phyloP scores from a whole-genome alignment of 2,329 filamentous ascomycete species.

The Exophiala xenobiotica region DNA sequence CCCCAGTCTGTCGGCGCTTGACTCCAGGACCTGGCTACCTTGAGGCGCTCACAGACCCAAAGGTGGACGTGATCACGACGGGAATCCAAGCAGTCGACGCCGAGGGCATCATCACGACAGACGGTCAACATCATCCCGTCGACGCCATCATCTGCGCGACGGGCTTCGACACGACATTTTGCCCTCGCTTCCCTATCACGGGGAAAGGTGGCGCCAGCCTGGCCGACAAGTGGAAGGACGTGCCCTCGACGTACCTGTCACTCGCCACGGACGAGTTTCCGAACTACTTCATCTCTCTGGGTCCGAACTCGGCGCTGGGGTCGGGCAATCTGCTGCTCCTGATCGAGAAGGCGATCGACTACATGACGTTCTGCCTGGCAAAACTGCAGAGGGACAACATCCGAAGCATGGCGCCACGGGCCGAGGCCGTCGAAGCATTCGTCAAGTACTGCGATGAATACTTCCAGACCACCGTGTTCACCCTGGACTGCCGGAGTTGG shows the following conservation, averaged over 20 bases:
- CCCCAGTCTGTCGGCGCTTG: slow-evolving; percentile 43
- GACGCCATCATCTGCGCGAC: slow-evolving; percentile 42
- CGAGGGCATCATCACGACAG: slow-evolving; percentile 24
- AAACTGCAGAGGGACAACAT: slow-evolving; percentile 23
- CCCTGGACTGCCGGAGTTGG: slow-evolving; percentile 31
- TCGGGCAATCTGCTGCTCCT: slow-evolving; percentile 24
- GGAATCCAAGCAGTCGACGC: slow-evolving; percentile 15
- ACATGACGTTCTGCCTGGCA: slow-evolving; percentile 12
- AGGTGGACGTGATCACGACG: slow-evolving; percentile 19
- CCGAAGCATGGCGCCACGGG: slow-evolving; percentile 8
- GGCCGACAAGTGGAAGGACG: slow-evolving; percentile 31
- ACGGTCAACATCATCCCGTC: slow-evolving; percentile 35
- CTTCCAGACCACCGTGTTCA: slow-evolving; percentile 20
- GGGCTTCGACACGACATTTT: slow-evolving; percentile 39
- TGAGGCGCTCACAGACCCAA: slow-evolving; percentile 27
- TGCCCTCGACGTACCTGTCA: slow-evolving; percentile 38
- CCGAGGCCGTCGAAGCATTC: slow-evolving; percentile 13
- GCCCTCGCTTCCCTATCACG: slow-evolving; percentile 36
- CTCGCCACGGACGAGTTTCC: slow-evolving; percentile 36
- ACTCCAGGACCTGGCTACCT: slow-evolving; percentile 47
- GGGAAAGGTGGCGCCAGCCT: slow-evolving; percentile 30
- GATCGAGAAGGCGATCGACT: slow-evolving; percentile 21
- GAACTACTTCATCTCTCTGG: slow-evolving; percentile 36
- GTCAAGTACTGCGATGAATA: slow-evolving; percentile 14
- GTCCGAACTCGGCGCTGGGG: slow-evolving; percentile 36